Evolutionary conservation across 176 grass and related monocot genomes (phyloP), one percentile per base, ranked within the genome.

Genomic region (Typha latifolia): DNA sequence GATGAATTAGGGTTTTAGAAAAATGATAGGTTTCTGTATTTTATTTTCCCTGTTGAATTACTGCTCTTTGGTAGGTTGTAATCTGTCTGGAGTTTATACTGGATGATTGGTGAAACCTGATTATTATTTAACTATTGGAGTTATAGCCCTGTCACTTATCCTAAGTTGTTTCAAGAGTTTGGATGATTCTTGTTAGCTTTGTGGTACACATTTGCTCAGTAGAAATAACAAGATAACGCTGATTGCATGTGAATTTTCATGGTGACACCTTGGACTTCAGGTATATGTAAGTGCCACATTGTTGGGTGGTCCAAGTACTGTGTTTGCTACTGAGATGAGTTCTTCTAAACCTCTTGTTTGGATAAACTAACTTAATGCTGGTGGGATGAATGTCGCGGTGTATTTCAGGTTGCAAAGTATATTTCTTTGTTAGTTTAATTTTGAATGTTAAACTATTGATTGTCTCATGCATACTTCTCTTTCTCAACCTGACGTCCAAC

Each of bases 401-500:
- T 55, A n/a, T 53, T 1, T 57, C 1, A 57, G 21, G 53, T 43
- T 43, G n/a, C 8, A 57, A 21, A 21, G 19, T 16, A 57, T 12
- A 7, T 57, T n/a, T 53, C 51, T 53, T 57, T n/a, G 8, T 57
- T n/a, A 18, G 53, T 16, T 57, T 10, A 43, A 43, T 43, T 9
- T 43, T 43, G 37, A 43, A 43, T 43, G 37, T 8, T 10, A 9
- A 43, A 43, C 37, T 43, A 43, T 57, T 19, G 15, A 57, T 57
- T 18, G 9, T 57, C 53, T 59, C 11, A 22, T 59, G 1, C 20
- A 10, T 19, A 19, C 20, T 57, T 16, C 3, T 5, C 9, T 57
- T 57, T 57, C n/a, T 59, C 53, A 59, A 59, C 8, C 16, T 47
- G 66, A 6, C 13, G 1, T 75, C 71, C 27, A 49, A 62, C 52